A percentile compares a stretch with the other conserved stretches of the same genome.
Evolutionary conservation across 306 rosid species (phyloP).

Genomic region (Cicer yamashitae): DNA sequence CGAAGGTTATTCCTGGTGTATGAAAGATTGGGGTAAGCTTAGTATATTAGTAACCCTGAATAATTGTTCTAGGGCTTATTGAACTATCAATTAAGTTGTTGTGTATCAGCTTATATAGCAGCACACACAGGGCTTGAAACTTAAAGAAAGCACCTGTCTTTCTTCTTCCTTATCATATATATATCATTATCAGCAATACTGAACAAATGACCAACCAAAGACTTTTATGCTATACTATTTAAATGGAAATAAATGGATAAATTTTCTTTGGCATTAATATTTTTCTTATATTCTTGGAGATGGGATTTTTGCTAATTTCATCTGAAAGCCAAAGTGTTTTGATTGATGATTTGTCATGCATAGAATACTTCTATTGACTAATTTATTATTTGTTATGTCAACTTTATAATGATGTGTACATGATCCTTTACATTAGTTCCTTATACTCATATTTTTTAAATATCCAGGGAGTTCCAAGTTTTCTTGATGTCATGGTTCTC

Average conservation of each 20-base stretch:
- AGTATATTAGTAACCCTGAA: conserved; percentile 16
- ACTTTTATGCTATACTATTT: not conserved
- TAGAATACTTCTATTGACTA: not conserved
- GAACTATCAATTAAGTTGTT: not conserved
- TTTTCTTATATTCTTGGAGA: conserved; percentile 7
- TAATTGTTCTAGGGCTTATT: not conserved
- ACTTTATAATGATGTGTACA: not conserved
- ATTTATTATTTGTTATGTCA: not conserved
- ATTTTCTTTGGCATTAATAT: not conserved
- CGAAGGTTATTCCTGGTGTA: not conserved
- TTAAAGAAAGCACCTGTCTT: not conserved
- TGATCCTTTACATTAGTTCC: conserved; percentile 19
- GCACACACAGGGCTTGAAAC: conserved; percentile 22
- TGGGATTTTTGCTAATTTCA: not conserved
- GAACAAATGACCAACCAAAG: not conserved
- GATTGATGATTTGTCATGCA: not conserved
- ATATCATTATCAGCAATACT: not conserved
- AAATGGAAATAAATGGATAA: not conserved
- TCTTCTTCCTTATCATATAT: conserved; percentile 1
- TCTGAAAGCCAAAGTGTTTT: conserved; percentile 15
- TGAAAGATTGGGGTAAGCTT: conserved; percentile 9
- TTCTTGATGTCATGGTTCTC: conserved; percentile 44
- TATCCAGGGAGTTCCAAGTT: conserved; percentile 56
- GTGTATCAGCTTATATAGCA: not conserved
- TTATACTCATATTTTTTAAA: conserved; percentile 34